Evolutionary conservation across 331 rosid species (phyloP).

Genomic region (Spiraea crenata): DNA sequence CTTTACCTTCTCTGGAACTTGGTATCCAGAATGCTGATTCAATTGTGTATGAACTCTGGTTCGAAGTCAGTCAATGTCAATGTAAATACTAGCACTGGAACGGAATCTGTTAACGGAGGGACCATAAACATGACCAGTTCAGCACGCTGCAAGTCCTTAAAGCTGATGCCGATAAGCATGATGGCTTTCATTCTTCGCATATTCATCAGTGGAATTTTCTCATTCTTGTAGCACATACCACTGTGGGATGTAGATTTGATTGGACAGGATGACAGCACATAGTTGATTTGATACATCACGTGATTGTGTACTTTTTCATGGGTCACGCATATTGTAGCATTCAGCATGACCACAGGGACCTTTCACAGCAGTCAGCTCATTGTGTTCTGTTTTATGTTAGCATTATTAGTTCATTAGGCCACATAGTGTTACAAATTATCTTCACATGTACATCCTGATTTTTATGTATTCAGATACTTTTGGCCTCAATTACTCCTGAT

Average conservation of each 20-base stretch:
- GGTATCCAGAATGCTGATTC: slow-evolving; percentile 13
- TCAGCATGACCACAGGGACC: neutral
- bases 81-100: slow-evolving; percentile 41
- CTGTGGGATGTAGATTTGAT: neutral
- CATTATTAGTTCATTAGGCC: neutral
- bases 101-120: slow-evolving; percentile 55
- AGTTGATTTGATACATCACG: neutral
- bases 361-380: neutral
- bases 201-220: neutral
- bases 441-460: neutral
- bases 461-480: too few species aligned
- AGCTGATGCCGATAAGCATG: slow-evolving; percentile 16
- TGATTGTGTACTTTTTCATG: neutral
- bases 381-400: neutral
- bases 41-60: slow-evolving; percentile 36
- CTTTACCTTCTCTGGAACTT: neutral
- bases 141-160: slow-evolving; percentile 22
- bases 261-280: neutral
- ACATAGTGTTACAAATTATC: neutral
- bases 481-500: too few species aligned
- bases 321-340: neutral
- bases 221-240: neutral
- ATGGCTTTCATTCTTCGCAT: neutral
- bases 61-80: slow-evolving; percentile 57
- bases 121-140: slow-evolving; percentile 38